Evolutionary conservation across 768 basidiomycete genomes (phyloP), one percentile per base, ranked within the genome.

Genomic region (Tulasnella sp.): DNA sequence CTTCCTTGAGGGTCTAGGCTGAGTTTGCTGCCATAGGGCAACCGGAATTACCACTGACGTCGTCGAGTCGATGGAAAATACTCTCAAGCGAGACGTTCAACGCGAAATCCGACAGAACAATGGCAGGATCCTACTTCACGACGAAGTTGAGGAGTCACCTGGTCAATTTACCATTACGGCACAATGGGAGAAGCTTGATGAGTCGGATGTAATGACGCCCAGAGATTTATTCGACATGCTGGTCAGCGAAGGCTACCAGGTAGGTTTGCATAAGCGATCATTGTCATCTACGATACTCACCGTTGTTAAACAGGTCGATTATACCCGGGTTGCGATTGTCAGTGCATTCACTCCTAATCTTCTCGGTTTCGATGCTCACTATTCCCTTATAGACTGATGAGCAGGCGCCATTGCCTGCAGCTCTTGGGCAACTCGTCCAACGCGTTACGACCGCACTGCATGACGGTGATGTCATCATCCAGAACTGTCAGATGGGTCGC

Each of bases 401-500:
- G 67, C 93, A 94, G 71, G 90, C 93, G 0, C 94, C 94, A 0
- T 74, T 98, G 15, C 96, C 96, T 0, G 85, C 76, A 39, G 89
- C 90, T 4, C 77, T 97, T 17, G 80, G 76, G 19, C 82, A 85
- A 52, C 74, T 99, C 39, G 72, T 94, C 25, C 78, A 81, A 23
- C 80, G 92, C 32, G 77, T 97, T 4, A 76, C 67, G 1, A 42
- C 35, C 14, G 77, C 67, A 65, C 74, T 58, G 75, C 76, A 54
- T 61, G 82, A 65, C 42, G 72, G 76, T 27, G 78, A 81, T 1
- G 88, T 89, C 63, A 85, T 91, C 63, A 72, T 90, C 43, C 97
- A 96, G 73, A 98, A 98, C 63, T 99, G 96, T 69, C 96, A 98
- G 69, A 94, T 97, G 91, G 88, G 74, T 8, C 65, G 73, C 34